These are phyloP conservation scores for Sequoiadendron giganteum DNA, from an alignment of 75 land plant genomes.

Conservation along the genomic window DNA sequence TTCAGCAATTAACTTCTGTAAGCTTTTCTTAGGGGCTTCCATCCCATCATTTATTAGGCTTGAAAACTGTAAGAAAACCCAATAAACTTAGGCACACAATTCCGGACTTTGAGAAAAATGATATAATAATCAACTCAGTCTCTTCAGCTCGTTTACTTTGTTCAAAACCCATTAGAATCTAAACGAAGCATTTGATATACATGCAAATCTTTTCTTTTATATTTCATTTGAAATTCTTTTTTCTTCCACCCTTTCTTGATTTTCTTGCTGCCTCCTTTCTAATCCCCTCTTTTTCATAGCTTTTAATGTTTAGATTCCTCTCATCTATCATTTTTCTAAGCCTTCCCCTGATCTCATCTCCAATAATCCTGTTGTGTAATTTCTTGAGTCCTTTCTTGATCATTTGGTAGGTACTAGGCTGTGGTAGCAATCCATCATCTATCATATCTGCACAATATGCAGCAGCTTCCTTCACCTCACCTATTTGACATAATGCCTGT, in stretches of 20 bases:
- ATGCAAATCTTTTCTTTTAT: neutral
- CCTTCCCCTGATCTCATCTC: constrained; percentile 62
- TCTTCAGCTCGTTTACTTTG: neutral
- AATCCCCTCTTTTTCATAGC: constrained; percentile 55
- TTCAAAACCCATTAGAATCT: neutral
- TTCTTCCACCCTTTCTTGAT: constrained; percentile 21
- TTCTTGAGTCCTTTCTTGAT: constrained; percentile 66
- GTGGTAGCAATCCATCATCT: constrained; percentile 61
- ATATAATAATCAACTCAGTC: neutral
- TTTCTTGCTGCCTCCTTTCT: constrained; percentile 34
- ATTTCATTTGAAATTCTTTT: constrained; percentile 8
- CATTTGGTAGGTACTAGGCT: constrained; percentile 68
- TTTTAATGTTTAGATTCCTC: constrained; percentile 56
- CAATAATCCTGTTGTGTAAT: constrained; percentile 53
- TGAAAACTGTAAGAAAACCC: no score
- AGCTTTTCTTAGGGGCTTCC: neutral
- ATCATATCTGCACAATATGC: constrained; percentile 65
- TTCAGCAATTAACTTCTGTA: neutral
- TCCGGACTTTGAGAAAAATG: neutral
- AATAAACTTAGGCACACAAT: neutral
- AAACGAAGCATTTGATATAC: neutral
- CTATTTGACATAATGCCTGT: constrained; percentile 55
- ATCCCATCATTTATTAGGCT: neutral
- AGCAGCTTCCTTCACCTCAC: constrained; percentile 69
- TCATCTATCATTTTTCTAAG: constrained; percentile 64